These are phyloP conservation scores for Leccinum uliginosum DNA, from an alignment of 768 basidiomycete genomes.

Conservation along the genomic window DNA sequence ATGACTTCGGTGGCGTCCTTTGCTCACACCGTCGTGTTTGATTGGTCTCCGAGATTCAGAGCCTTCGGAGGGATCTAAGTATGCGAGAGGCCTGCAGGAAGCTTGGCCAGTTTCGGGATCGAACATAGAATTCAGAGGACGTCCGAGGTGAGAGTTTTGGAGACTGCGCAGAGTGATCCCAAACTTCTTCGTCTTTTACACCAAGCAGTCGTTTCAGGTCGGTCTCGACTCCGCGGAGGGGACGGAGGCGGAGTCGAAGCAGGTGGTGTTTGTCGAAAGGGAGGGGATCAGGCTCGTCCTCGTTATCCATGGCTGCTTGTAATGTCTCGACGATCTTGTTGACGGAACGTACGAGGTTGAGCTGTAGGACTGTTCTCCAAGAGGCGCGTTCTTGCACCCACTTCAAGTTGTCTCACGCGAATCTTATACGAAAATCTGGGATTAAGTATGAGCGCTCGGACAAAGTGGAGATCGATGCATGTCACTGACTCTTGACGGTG, in stretches of 20 bases:
- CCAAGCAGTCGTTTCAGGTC: conserved; percentile 63
- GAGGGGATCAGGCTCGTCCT: conserved; percentile 25
- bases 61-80: conserved; percentile 4
- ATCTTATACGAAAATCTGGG: conserved; percentile 73
- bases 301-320: conserved; percentile 46
- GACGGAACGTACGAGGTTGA: conserved; percentile 73
- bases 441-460: conserved; percentile 5
- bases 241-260: conserved; percentile 57
- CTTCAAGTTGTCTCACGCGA: conserved; percentile 42
- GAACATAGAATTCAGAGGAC: conserved; percentile 46
- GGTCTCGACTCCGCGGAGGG: conserved; percentile 57
- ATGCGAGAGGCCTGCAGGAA: conserved; percentile 29
- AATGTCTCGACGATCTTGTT: conserved; percentile 61
- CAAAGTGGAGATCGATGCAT: background rate
- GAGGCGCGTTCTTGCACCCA: conserved; percentile 67
- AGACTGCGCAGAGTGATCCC: conserved; percentile 30
- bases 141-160: conserved; percentile 38
- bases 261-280: conserved; percentile 48
- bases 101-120: conserved; percentile 44
- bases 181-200: conserved; percentile 36
- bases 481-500: conserved; percentile 57
- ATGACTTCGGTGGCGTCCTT: conserved; percentile 51
- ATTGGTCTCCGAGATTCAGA: background rate
- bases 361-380: conserved; percentile 75
- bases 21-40: conserved; percentile 21